These are phyloP conservation scores for Pseudogymnoascus sp. DNA, from an alignment of 2,329 filamentous ascomycete species.

Conservation along the genomic window DNA sequence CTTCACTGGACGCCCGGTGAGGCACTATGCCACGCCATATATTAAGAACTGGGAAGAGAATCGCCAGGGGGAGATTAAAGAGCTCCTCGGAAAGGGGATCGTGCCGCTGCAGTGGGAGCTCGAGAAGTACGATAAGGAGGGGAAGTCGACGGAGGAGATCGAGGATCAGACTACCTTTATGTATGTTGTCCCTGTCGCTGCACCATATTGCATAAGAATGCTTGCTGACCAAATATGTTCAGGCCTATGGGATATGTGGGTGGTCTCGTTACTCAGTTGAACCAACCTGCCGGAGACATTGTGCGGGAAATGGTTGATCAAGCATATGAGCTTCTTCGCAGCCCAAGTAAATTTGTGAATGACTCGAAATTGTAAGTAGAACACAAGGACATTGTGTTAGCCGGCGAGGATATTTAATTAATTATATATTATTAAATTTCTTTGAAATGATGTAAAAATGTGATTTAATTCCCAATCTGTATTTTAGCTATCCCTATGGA, in stretches of 20 bases:
- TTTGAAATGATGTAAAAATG: neutral
- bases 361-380: conserved; percentile 4
- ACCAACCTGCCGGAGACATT: conserved; percentile 70
- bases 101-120: conserved; percentile 88
- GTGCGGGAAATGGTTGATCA: conserved; percentile 86
- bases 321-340: conserved; percentile 36
- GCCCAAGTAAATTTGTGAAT: neutral
- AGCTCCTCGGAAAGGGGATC: conserved; percentile 74
- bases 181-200: neutral
- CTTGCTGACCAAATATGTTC: conserved; percentile 76
- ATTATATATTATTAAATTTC: neutral
- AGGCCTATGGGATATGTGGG: conserved; percentile 93
- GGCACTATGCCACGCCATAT: conserved; percentile 84
- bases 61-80: conserved; percentile 77
- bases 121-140: conserved; percentile 64
- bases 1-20: conserved; percentile 85
- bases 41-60: conserved; percentile 93
- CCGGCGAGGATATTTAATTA: neutral
- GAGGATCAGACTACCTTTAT: conserved; percentile 9
- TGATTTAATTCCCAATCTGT: neutral
- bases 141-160: conserved; percentile 29
- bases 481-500: neutral
- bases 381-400: neutral
- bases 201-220: conserved; percentile 54
- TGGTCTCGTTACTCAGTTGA: conserved; percentile 82